Conservation (phyloP, 345 rosid species). For the Hypericum androsaemum region DNA sequence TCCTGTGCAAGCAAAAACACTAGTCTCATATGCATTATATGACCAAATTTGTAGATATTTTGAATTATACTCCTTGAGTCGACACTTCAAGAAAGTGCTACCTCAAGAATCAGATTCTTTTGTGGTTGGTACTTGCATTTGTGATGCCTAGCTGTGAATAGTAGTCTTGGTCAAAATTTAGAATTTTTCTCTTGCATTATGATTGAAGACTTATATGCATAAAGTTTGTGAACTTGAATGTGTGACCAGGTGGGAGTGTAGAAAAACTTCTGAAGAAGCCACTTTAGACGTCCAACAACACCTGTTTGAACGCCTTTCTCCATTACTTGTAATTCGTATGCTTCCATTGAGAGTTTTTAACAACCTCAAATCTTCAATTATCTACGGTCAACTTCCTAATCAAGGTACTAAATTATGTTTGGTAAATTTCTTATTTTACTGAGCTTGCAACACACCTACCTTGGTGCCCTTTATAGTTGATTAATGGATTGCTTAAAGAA, state of each 20-base stretch:
- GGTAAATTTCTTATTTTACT: not conserved
- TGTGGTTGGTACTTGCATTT: not conserved
- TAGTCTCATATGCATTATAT: not conserved
- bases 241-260: conserved; percentile 26
- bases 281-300: conserved; percentile 29
- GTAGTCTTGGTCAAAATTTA: not conserved
- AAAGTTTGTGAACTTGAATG: too few species aligned
- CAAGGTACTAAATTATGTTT: conserved; percentile 35
- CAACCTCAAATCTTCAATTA: conserved; percentile 33
- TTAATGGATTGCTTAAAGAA: too few species aligned
- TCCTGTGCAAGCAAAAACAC: too few species aligned
- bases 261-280: conserved; percentile 23
- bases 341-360: conserved; percentile 79
- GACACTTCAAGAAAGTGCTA: not conserved
- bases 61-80: not conserved
- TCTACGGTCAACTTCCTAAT: conserved; percentile 48
- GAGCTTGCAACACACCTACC: conserved; percentile 3
- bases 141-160: not conserved
- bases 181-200: not conserved
- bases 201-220: too few species aligned
- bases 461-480: not conserved
- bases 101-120: too few species aligned
- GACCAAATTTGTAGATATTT: not conserved
- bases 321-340: conserved; percentile 65
- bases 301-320: conserved; percentile 75